phyloP scores from a whole-genome alignment of 2,329 filamentous ascomycete genomes.

The Colletotrichum filicis region DNA sequence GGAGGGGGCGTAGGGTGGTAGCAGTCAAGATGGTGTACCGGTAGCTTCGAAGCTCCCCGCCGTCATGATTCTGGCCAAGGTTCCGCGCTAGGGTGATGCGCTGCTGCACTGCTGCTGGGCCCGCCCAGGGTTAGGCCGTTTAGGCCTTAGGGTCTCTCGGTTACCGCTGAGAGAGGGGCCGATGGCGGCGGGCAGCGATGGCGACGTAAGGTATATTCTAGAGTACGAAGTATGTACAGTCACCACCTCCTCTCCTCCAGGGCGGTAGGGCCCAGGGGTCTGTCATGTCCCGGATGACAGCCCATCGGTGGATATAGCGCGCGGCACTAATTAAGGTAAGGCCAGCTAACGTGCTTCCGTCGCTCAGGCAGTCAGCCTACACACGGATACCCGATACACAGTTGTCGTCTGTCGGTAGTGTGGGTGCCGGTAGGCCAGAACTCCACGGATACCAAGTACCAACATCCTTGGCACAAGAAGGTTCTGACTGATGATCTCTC shows the following conservation, averaged over 20 bases:
- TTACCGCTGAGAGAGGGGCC: slow-evolving; percentile 11
- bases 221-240: background rate
- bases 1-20: background rate
- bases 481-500: too few relatives aligned
- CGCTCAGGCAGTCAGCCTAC: background rate
- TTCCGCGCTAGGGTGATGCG: slow-evolving; percentile 3
- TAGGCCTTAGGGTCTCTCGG: slow-evolving; percentile 11
- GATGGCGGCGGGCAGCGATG: background rate
- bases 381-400: background rate
- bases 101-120: background rate
- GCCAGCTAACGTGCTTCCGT: background rate
- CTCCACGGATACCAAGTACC: background rate
- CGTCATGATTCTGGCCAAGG: slow-evolving; percentile 7
- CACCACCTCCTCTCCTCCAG: background rate
- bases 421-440: background rate
- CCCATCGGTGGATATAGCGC: slow-evolving; percentile 16
- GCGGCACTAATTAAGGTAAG: slow-evolving; percentile 5
- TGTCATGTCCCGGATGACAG: slow-evolving; percentile 21
- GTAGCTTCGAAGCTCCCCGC: background rate
- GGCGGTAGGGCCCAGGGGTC: slow-evolving; percentile 5
- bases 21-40: background rate
- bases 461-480: background rate
- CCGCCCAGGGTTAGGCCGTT: slow-evolving; percentile 4
- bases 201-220: background rate
- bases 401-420: background rate